phyloP scores from a whole-genome alignment of 495 filamentous ascomycete genomes.

The Cercophora sp. region DNA sequence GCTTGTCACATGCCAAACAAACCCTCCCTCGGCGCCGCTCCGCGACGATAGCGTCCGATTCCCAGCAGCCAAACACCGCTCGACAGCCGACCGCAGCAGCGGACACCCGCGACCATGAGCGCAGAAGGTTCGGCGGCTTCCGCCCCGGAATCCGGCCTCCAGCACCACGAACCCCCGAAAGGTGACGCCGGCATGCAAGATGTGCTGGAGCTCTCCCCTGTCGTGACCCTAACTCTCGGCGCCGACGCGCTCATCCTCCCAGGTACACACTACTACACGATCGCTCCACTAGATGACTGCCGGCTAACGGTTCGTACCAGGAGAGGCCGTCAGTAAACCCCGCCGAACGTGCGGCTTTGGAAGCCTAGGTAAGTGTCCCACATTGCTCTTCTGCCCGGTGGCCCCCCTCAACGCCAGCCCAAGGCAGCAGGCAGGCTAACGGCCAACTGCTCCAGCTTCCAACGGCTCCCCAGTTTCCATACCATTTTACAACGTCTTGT shows the following conservation, averaged over 20 bases:
- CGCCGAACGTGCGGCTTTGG: slow-evolving; percentile 19
- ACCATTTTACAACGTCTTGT: slow-evolving; percentile 80
- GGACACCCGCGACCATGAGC: slow-evolving; percentile 2
- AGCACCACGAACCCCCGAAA: neutral
- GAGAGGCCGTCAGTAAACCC: slow-evolving; percentile 16
- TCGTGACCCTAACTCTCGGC: slow-evolving; percentile 22
- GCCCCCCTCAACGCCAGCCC: neutral
- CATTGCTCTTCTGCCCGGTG: no score
- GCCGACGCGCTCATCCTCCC: slow-evolving; percentile 19
- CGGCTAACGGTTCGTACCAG: slow-evolving; percentile 4
- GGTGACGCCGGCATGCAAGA: neutral
- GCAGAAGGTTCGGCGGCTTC: neutral
- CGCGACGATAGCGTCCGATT: slow-evolving; percentile 2
- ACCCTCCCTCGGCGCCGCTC: neutral
- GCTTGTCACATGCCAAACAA: slow-evolving; percentile 9
- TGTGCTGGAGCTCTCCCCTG: slow-evolving; percentile 25
- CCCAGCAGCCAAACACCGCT: neutral
- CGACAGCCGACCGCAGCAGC: neutral
- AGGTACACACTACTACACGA: slow-evolving; percentile 9
- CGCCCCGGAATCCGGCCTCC: neutral
- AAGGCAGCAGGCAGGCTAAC: neutral
- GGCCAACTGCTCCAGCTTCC: slow-evolving; percentile 9
- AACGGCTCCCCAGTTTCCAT: slow-evolving; percentile 39
- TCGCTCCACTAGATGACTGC: neutral
- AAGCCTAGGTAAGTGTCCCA: slow-evolving; percentile 18